phyloP scores from a whole-genome alignment of 768 basidiomycete genomes.

The Pisolithus marmoratus region DNA sequence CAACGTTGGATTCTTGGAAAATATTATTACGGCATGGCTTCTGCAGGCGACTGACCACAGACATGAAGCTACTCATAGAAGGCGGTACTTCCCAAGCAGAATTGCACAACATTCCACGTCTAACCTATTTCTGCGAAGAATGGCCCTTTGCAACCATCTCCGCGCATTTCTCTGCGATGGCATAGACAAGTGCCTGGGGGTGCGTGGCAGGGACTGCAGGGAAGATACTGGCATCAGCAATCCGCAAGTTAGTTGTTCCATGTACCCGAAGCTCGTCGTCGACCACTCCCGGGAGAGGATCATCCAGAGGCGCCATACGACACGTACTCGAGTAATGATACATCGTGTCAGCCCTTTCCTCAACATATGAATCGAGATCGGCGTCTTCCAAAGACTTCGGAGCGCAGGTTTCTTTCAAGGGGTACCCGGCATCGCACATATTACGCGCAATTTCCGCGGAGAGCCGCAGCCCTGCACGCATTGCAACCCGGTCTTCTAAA shows the following conservation, averaged over 20 bases:
- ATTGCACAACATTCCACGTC: background rate
- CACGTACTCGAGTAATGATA: conserved; percentile 35
- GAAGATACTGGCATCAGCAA: conserved; percentile 31
- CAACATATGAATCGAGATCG: background rate
- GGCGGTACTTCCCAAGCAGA: no score
- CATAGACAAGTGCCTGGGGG: conserved; percentile 28
- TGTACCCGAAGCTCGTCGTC: conserved; percentile 41
- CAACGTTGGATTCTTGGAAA: no score
- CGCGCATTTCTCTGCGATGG: conserved; percentile 36
- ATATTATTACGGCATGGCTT: no score
- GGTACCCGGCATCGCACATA: conserved; percentile 22
- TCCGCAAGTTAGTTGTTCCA: conserved; percentile 38
- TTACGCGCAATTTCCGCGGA: conserved; percentile 11
- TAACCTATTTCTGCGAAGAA: background rate
- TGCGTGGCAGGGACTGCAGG: conserved; percentile 29
- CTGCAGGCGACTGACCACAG: no score
- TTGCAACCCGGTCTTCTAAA: conserved; percentile 1
- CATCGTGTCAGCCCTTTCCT: conserved; percentile 16
- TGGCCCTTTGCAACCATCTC: conserved; percentile 21
- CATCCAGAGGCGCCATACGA: conserved; percentile 27
- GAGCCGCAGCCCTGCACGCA: conserved; percentile 17
- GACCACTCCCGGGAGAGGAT: conserved; percentile 36
- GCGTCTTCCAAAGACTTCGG: background rate
- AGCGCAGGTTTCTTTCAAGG: background rate
- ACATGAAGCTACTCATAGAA: no score